phyloP scores from a whole-genome alignment of 768 basidiomycete genomes.

The Tricholoma furcatifolium region DNA sequence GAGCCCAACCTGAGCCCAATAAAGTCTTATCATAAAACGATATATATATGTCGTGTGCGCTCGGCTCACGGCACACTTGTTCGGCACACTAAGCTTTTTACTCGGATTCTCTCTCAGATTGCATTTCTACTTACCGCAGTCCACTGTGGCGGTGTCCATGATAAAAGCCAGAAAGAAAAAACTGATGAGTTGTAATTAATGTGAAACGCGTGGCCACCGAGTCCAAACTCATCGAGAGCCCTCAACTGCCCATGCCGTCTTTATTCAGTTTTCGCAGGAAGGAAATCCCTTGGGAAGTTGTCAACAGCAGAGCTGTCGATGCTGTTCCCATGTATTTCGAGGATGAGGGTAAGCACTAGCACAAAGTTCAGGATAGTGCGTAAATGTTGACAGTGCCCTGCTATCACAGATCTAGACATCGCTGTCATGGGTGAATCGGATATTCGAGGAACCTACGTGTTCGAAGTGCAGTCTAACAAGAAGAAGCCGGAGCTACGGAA shows the following conservation, averaged over 20 bases:
- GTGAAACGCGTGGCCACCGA: not conserved
- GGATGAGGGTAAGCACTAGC: conserved; percentile 46
- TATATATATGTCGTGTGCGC: no score
- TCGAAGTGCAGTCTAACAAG: conserved; percentile 50
- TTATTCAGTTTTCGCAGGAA: conserved; percentile 52
- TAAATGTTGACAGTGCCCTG: conserved; percentile 1
- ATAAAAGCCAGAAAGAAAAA: conserved; percentile 14
- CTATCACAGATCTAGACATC: conserved; percentile 54
- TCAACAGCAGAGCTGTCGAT: conserved; percentile 61
- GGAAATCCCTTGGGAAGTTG: conserved; percentile 76
- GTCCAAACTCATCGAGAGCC: not conserved
- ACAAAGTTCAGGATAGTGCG: not conserved
- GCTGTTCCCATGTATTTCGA: conserved; percentile 66
- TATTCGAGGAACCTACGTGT: conserved; percentile 60
- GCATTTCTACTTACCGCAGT: conserved; percentile 16
- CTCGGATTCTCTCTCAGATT: conserved; percentile 1
- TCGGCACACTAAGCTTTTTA: not conserved
- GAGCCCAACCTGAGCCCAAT: no score
- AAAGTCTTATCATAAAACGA: no score
- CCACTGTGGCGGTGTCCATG: conserved; percentile 16
- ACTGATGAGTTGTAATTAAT: conserved; percentile 2
- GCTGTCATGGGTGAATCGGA: conserved; percentile 50
- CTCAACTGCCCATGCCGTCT: conserved; percentile 12
- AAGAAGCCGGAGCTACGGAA: conserved; percentile 46
- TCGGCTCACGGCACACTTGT: no score